phyloP scores from a whole-genome alignment of 164 flowering plant species.

The Vitis amurensis region DNA sequence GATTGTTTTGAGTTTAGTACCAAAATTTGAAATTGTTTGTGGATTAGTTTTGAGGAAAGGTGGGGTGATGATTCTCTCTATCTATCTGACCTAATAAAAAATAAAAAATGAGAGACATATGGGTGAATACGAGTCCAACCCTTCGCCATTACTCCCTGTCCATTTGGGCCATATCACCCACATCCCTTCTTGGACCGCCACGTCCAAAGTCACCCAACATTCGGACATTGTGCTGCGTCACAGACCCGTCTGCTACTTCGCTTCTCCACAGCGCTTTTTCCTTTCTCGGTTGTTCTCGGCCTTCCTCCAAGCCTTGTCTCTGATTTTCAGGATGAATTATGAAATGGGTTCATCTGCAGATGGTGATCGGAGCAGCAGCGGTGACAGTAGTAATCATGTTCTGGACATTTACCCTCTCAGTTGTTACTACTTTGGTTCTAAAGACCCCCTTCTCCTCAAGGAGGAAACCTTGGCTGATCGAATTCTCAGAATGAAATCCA shows the following conservation, averaged over 20 bases:
- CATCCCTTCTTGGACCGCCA: no score
- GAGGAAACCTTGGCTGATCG: conserved; percentile 52
- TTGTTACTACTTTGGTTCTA: conserved; percentile 65
- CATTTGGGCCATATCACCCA: not conserved
- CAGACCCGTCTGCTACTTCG: not conserved
- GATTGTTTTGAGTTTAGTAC: no score
- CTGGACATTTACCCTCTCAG: conserved; percentile 63
- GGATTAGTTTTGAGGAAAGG: no score
- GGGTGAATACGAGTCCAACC: no score
- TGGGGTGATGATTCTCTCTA: no score
- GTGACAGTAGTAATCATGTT: conserved; percentile 5
- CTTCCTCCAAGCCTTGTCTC: not conserved
- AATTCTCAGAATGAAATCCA: conserved; percentile 48
- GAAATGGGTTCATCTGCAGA: not conserved
- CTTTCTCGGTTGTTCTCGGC: not conserved
- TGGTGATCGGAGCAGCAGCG: not conserved
- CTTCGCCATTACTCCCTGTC: no score
- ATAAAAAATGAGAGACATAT: no score
- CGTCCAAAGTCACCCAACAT: no score
- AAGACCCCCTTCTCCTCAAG: conserved; percentile 34
- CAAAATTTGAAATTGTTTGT: no score
- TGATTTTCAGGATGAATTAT: conserved; percentile 16
- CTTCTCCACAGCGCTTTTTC: not conserved
- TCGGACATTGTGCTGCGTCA: not conserved
- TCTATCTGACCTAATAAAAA: no score